Evolutionary conservation across 208 protist species (phyloP).

Genomic region (Leishmania arabica): DNA sequence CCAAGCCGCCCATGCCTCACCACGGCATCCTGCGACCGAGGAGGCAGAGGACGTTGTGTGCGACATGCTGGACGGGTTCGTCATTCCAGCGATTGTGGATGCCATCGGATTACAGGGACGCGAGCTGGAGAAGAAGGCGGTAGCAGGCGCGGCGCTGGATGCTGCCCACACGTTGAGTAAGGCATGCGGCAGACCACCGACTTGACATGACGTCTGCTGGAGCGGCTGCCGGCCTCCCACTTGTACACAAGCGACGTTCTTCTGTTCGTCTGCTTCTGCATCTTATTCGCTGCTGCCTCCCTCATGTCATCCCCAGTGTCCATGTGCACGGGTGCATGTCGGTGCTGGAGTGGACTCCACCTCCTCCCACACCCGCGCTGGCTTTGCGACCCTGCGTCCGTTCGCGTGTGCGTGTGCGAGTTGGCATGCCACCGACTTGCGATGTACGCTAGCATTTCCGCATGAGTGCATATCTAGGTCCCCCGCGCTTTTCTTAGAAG

Average conservation of each 20-base stretch:
- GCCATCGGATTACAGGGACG: constrained; percentile 39
- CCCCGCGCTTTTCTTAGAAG: neutral
- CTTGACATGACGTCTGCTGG: neutral
- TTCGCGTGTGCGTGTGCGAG: neutral
- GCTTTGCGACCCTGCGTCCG: neutral
- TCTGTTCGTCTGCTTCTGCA: neutral
- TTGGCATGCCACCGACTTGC: neutral
- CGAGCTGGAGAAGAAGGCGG: constrained; percentile 52
- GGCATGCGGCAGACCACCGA: neutral
- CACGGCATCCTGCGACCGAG: constrained; percentile 24
- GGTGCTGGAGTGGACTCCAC: neutral
- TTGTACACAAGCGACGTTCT: neutral
- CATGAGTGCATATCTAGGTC: neutral
- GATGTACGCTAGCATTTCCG: neutral
- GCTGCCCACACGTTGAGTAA: constrained; percentile 19
- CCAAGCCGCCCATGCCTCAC: constrained; percentile 40
- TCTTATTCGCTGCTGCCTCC: neutral
- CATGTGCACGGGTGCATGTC: neutral
- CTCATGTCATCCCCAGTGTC: neutral
- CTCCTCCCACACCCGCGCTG: neutral
- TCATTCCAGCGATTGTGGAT: constrained; percentile 73
- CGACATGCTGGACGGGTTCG: constrained; percentile 80
- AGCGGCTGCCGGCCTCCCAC: too few relatives aligned
- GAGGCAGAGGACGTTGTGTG: constrained; percentile 50
- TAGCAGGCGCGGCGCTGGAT: constrained; percentile 49